phyloP scores from a whole-genome alignment of 2,329 filamentous ascomycete species.

The Gyromitra esculenta region DNA sequence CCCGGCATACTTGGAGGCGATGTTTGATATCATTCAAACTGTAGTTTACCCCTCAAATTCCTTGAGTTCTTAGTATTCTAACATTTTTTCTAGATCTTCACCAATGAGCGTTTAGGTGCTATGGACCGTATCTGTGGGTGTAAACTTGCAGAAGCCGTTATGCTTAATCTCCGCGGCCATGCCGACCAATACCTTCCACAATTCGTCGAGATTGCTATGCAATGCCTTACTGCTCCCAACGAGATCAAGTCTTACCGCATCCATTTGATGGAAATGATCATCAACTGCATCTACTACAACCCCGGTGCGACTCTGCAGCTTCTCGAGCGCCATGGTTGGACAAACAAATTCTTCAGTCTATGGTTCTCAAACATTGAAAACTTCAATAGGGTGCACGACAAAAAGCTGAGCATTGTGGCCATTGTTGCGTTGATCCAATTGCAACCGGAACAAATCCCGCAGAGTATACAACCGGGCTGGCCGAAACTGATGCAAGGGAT shows the following conservation, averaged over 20 bases:
- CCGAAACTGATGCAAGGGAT: slow-evolving; percentile 88
- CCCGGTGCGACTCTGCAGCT: slow-evolving; percentile 83
- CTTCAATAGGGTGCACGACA: slow-evolving; percentile 95
- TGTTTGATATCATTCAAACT: slow-evolving; percentile 86
- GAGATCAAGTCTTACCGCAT: slow-evolving; percentile 94
- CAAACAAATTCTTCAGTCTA: slow-evolving; percentile 97
- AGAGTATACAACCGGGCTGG: slow-evolving; percentile 96
- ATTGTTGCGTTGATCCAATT: slow-evolving; percentile 87
- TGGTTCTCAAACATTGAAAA: slow-evolving; percentile 97
- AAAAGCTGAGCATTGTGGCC: slow-evolving; percentile 95
- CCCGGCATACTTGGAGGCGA: slow-evolving; percentile 83
- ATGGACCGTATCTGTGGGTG: slow-evolving; percentile 97
- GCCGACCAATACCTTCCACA: slow-evolving; percentile 88
- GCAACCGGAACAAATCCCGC: slow-evolving; percentile 80
- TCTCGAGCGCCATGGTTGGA: slow-evolving; percentile 91
- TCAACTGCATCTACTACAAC: slow-evolving; percentile 98
- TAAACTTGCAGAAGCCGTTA: slow-evolving; percentile 95
- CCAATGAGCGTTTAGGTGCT: slow-evolving; percentile 87
- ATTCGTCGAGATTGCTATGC: slow-evolving; percentile 91
- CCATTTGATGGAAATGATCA: slow-evolving; percentile 98
- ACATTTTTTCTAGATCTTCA: slow-evolving; percentile 76
- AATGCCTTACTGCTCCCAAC: slow-evolving; percentile 72
- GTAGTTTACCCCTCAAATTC: slow-evolving; percentile 23
- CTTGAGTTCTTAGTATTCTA: slow-evolving; percentile 15
- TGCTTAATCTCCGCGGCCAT: slow-evolving; percentile 89